Conservation (phyloP, 495 filamentous ascomycete species). For the Podospora tetraspora region DNA sequence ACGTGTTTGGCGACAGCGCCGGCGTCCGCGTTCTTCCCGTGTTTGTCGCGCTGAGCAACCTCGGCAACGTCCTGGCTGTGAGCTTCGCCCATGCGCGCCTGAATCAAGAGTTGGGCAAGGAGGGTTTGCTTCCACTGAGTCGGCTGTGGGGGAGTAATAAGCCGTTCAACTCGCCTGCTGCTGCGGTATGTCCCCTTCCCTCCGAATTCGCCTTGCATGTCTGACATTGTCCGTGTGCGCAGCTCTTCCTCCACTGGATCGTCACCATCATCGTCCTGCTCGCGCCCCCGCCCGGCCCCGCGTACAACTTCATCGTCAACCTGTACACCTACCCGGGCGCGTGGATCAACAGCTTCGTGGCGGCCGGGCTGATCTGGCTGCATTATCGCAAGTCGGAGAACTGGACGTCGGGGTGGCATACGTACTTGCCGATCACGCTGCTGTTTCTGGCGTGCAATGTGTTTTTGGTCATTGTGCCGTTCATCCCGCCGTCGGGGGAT, state of each 20-base stretch:
- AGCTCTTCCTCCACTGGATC: conserved; percentile 48
- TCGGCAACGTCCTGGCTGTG: conserved; percentile 51
- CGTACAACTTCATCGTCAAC: conserved; percentile 46
- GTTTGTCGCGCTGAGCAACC: conserved; percentile 56
- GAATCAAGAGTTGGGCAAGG: conserved; percentile 63
- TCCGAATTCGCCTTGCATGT: conserved; percentile 33
- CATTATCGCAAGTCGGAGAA: conserved; percentile 38
- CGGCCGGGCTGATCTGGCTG: conserved; percentile 46
- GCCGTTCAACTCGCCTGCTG: conserved; percentile 50
- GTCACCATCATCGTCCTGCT: conserved; percentile 47
- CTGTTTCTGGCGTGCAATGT: conserved; percentile 46
- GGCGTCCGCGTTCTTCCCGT: conserved; percentile 46
- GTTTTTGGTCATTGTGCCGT: conserved; percentile 47
- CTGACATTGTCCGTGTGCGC: conserved; percentile 25
- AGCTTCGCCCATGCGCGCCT: conserved; percentile 53
- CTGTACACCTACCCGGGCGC: conserved; percentile 44
- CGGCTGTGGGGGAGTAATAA: conserved; percentile 50
- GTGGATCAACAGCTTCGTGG: conserved; percentile 52
- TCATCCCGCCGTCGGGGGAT: conserved; percentile 47
- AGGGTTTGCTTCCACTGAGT: conserved; percentile 59
- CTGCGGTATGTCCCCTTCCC: conserved; percentile 28
- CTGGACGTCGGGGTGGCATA: conserved; percentile 41
- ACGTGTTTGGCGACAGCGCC: conserved; percentile 37
- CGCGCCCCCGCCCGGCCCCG: conserved; percentile 42
- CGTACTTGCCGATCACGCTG: conserved; percentile 42